These are phyloP conservation scores for Didymella segeticola DNA, from an alignment of 2,329 filamentous ascomycete species.

Conservation along the genomic window DNA sequence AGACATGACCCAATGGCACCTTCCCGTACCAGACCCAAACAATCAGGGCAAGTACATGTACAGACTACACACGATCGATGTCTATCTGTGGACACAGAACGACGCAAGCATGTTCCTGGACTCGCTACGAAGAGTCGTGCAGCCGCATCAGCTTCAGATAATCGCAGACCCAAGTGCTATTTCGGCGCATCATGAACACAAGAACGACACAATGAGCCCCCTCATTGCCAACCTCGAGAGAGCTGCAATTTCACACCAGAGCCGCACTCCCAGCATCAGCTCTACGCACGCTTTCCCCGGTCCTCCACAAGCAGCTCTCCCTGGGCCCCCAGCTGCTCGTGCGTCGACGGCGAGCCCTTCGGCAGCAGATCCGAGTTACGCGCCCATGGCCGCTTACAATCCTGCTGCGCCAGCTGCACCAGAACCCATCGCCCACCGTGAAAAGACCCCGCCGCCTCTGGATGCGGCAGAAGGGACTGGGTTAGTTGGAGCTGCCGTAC, in stretches of 20 bases:
- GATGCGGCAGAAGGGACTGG: constrained; percentile 64
- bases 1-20: constrained; percentile 70
- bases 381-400: constrained; percentile 76
- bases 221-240: constrained; percentile 78
- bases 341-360: constrained; percentile 36
- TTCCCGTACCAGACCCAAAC: constrained; percentile 73
- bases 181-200: constrained; percentile 52
- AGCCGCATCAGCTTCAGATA: constrained; percentile 59
- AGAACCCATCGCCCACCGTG: constrained; percentile 73
- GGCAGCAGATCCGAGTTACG: constrained; percentile 55
- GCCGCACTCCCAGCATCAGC: constrained; percentile 47
- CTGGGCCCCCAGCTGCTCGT: constrained; percentile 45
- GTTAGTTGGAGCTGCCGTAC: constrained; percentile 46
- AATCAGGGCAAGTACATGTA: constrained; percentile 83
- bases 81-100: constrained; percentile 80
- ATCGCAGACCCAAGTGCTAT: constrained; percentile 47
- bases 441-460: constrained; percentile 79
- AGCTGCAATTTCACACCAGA: constrained; percentile 67
- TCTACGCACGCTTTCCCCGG: constrained; percentile 49
- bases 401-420: constrained; percentile 78
- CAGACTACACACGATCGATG: constrained; percentile 74
- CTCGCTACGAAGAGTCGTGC: constrained; percentile 69
- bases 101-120: constrained; percentile 76
- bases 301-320: constrained; percentile 44
- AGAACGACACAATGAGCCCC: constrained; percentile 64